Percentiles rank a stretch among this genome's conserved stretches.
phyloP scores from a whole-genome alignment of 257 asterid genomes.

The Salvia miltiorrhiza region DNA sequence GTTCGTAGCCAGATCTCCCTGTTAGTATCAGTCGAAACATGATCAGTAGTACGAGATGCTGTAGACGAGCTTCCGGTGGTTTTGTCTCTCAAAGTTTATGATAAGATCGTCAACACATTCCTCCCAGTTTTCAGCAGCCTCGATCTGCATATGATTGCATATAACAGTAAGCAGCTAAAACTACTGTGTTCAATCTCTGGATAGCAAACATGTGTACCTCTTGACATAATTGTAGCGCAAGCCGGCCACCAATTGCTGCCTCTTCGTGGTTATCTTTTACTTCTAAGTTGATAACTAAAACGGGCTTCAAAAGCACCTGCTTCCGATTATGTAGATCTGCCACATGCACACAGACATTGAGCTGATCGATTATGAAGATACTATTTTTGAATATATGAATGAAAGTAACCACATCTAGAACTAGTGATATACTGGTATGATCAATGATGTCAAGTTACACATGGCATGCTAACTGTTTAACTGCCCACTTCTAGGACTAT shows the following conservation, averaged over 20 bases:
- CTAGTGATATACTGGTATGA: not conserved
- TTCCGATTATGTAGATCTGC: conserved; percentile 83
- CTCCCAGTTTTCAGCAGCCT: conserved; percentile 71
- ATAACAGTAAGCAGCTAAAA: conserved; percentile 2
- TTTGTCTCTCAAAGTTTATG: conserved; percentile 67
- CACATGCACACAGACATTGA: not conserved
- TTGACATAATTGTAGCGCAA: conserved; percentile 79
- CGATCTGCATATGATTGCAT: conserved; percentile 49
- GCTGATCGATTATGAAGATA: not conserved
- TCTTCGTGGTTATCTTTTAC: conserved; percentile 99
- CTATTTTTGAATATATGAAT: not conserved
- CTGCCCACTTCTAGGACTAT: not conserved
- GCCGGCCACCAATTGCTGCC: conserved; percentile 92
- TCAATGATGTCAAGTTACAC: not conserved
- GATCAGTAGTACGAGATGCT: conserved; percentile 64
- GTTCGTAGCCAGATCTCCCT: not conserved
- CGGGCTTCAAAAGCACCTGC: conserved; percentile 75
- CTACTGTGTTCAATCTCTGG: not conserved
- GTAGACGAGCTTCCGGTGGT: conserved; percentile 72
- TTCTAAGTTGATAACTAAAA: conserved; percentile 81
- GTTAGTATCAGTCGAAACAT: not conserved
- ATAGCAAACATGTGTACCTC: conserved; percentile 43
- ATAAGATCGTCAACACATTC: conserved; percentile 66
- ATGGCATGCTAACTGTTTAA: not conserved
- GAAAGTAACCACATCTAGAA: not conserved